Base-by-base conservation (phyloP, 495 filamentous ascomycete genomes). In the Tuber brumale region DNA sequence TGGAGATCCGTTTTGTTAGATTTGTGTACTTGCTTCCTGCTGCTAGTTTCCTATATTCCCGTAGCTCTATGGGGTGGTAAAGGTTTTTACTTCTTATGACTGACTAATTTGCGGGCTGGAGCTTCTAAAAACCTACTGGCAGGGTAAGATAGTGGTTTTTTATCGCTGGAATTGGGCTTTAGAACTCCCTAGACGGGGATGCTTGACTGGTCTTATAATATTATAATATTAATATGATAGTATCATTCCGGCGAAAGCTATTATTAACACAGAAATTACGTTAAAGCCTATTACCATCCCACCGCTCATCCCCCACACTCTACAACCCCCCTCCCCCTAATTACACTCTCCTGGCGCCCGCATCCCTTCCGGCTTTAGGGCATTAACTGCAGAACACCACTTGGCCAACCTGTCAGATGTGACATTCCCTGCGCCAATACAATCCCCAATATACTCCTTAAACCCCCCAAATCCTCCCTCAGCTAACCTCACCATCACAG, bases 361-460 rank as follows among this genome's bases (percentile, higher is more conserved):
- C 76, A 77, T 77, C 43, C 43, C 39, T 3, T 19, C 41, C 23
- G 76, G 76, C 27, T 77, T 77, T 37, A 77, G n/a, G n/a, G 69
- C 82, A 75, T 72, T 76, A 76, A 75, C 46, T 12, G 73, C 72
- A 31, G 27, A 35, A 57, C 76, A 77, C 91, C 91, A 94, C 79
- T 89, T 89, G 45, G 73, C 85, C 80, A 84, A 85, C 41, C 93
- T 82, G 0, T 86, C 87, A 31, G 84, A 75, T 19, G 86, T 87
- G 39, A 85, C 69, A 19, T 46, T 83, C 0, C 82, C 83, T 44
- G 90, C 89, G 0, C 87, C 87, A 72, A 95, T 87, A 83, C 93
- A 95, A 8, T 61, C 81, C 83, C 72, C 74, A 41, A 94, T 86
- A 86, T 93, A 97, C 8, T 80, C 82, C 46, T 80, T 43, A 85